phyloP scores from a whole-genome alignment of 2,329 filamentous ascomycete genomes.

The Ophiostoma australiae region DNA sequence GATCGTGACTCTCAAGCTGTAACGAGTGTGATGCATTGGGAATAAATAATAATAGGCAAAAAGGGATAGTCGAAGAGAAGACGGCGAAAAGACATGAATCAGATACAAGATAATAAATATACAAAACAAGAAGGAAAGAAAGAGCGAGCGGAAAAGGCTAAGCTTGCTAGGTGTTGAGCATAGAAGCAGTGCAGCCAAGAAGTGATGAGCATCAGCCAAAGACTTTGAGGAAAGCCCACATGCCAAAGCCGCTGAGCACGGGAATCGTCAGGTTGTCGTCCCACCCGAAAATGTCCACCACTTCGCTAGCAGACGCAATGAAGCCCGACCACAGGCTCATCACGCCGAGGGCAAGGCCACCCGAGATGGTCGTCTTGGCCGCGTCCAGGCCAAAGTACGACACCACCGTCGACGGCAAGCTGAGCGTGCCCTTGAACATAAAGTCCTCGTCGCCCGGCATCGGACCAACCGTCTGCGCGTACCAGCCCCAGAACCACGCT shows the following conservation, averaged over 20 bases:
- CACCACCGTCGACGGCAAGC: constrained; percentile 59
- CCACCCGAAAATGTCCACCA: constrained; percentile 86
- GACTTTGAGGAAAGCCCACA: constrained; percentile 86
- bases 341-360: constrained; percentile 66
- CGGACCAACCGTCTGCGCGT: constrained; percentile 64
- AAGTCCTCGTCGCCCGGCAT: constrained; percentile 68
- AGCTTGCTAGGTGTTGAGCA: constrained; percentile 4
- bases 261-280: constrained; percentile 98
- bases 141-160: neutral
- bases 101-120: constrained; percentile 12
- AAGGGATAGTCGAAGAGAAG: neutral
- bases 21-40: constrained; percentile 10
- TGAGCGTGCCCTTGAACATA: constrained; percentile 74
- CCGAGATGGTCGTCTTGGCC: constrained; percentile 58
- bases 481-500: constrained; percentile 79
- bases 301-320: constrained; percentile 81
- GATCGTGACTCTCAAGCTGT: constrained; percentile 9
- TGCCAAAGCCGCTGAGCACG: constrained; percentile 77
- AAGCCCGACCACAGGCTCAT: constrained; percentile 87
- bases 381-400: constrained; percentile 28
- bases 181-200: neutral
- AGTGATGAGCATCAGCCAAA: constrained; percentile 53
- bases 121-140: neutral
- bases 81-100: neutral
- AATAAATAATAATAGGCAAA: neutral